Evolutionary conservation across 345 rosid genomes (phyloP), one percentile per base, ranked within the genome.

Genomic region (rapeseed (Brassica napus)): DNA sequence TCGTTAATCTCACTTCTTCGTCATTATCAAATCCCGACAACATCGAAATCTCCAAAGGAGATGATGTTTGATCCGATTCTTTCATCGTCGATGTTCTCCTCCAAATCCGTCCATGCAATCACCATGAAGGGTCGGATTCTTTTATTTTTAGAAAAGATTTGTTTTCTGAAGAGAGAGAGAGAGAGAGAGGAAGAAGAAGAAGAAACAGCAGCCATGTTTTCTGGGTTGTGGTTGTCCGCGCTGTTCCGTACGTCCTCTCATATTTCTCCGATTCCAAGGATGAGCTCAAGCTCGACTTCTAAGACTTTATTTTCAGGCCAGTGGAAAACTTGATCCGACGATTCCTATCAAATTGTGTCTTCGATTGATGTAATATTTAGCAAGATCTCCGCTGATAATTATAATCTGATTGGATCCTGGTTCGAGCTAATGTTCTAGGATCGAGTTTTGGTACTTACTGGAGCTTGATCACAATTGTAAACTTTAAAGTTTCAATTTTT

Each of bases 211-310:
- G 24, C 24, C 24, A 23, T 23, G 24, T 23, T 23, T 23, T 23
- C 24, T 92, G 91, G 93, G 89, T 83, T 64, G 89, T 85, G 4
- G 87, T 77, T 52, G 32, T 90, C 65, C 97, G 97, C 0, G 83
- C 83, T 73, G 78, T 89, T 66, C 98, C 97, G 16, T 94, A 83
- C 85, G 30, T 89, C 70, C 96, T 92, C 75, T 88, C 88, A 47
- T 90, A 79, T 78, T 86, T 94, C 83, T 87, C 84, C 35, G 83
- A 73, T 8, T 90, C 84, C 49, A 88, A 85, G 52, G 92, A 92
- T 3, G 94, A 94, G 81, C 93, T 94, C 82, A 92, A 83, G 85
- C 90, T 92, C 76, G 94, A 88, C 18, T 76, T 92, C 73, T 91
- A 71, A 11, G 87, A 34, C 28, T 70, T 55, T 84, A 57, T 30